Percentiles rank a stretch among this genome's conserved stretches.
phyloP scores from a whole-genome alignment of 441 rosid species.

The Corymbia calophylla region DNA sequence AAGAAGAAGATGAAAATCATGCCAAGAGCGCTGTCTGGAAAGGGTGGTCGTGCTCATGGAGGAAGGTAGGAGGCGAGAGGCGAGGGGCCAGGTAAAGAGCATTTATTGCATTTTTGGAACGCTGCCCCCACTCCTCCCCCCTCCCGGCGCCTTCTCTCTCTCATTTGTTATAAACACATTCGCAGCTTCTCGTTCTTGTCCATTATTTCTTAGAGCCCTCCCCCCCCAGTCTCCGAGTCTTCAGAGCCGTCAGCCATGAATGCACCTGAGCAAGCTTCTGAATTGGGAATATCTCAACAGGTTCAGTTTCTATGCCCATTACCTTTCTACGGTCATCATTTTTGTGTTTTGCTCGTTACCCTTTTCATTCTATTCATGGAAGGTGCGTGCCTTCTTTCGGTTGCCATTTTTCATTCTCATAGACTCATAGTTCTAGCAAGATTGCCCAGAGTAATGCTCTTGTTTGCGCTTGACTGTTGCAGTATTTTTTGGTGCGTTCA shows the following conservation, averaged over 20 bases:
- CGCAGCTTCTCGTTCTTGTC: constrained; percentile 14
- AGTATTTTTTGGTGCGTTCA: neutral
- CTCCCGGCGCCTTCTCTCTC: constrained; percentile 11
- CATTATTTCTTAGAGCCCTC: neutral
- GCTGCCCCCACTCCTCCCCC: constrained; percentile 17
- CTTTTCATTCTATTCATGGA: neutral
- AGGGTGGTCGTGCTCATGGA: neutral
- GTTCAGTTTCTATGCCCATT: constrained; percentile 5
- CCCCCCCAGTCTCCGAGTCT: neutral
- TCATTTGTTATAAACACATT: constrained; percentile 18
- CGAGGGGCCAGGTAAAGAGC: neutral
- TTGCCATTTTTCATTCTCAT: neutral
- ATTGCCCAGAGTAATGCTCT: neutral
- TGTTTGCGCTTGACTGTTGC: neutral
- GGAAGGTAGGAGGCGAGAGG: neutral
- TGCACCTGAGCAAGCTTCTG: constrained; percentile 33
- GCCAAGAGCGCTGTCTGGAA: neutral
- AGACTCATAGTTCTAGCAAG: neutral
- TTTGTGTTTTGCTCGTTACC: neutral
- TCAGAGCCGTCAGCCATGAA: constrained; percentile 24
- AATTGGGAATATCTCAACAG: constrained; percentile 44
- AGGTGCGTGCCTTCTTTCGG: neutral
- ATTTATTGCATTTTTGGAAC: constrained; percentile 10
- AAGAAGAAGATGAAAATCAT: neutral
- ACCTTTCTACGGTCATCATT: neutral